phyloP scores from a whole-genome alignment of 176 grass and related monocot genomes.

The Phoenix dactylifera region DNA sequence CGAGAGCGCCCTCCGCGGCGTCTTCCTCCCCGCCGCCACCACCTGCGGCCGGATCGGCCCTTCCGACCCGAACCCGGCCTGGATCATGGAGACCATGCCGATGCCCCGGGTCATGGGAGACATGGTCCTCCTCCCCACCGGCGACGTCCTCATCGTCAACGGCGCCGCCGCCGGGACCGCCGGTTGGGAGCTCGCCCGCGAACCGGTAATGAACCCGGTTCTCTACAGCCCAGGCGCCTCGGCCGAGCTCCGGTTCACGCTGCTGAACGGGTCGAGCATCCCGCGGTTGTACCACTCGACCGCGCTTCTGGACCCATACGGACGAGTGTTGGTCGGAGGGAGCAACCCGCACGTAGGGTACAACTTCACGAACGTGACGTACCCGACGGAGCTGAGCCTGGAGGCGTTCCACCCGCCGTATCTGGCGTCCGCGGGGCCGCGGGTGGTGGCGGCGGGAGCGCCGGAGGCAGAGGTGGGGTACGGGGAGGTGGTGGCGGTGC shows the following conservation, averaged over 20 bases:
- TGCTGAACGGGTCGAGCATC: conserved; percentile 9
- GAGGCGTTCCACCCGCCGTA: conserved; percentile 79
- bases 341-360: conserved; percentile 82
- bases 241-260: conserved; percentile 31
- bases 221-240: conserved; percentile 33
- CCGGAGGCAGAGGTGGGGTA: conserved; percentile 39
- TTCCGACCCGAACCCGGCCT: conserved; percentile 36
- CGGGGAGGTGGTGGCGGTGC: conserved; percentile 28
- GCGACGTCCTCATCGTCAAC: conserved; percentile 71
- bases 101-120: conserved; percentile 52
- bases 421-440: conserved; percentile 38
- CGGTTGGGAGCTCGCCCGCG: conserved; percentile 66
- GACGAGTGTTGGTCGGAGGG: conserved; percentile 59
- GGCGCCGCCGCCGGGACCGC: conserved; percentile 50
- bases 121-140: conserved; percentile 74
- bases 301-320: conserved; percentile 47
- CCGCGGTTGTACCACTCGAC: conserved; percentile 84
- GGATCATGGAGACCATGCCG: conserved; percentile 77
- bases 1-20: conserved; percentile 31
- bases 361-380: conserved; percentile 48
- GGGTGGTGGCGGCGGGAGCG: conserved; percentile 12
- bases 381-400: conserved; percentile 72
- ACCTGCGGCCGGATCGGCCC: conserved; percentile 54
- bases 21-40: conserved; percentile 36
- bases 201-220: conserved; percentile 46